Evolutionary conservation across 2,329 filamentous ascomycete species (phyloP), one percentile per base, ranked within the genome.

Genomic region (Claviceps pusilla): DNA sequence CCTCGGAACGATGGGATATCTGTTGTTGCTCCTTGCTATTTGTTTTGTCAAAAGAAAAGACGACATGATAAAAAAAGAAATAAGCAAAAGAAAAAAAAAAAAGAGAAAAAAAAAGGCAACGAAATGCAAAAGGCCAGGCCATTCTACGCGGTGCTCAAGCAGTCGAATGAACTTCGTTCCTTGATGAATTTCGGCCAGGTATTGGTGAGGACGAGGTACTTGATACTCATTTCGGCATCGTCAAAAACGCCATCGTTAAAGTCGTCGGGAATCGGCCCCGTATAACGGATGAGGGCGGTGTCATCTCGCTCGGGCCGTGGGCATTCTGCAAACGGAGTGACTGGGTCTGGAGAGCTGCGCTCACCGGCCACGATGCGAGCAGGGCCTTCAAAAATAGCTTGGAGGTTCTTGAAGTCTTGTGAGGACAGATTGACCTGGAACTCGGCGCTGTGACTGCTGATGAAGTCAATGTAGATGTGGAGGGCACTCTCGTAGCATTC

Each of bases 361-460:
- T 71, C 64, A 52, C 73, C 70, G 59, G 68, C 68, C 57, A 76
- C 58, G 61, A 71, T 65, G 60, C 73, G 61, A 52, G 79, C 76
- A 0, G 79, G 74, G 4, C 64, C 61, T 58, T 79, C 77, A 58
- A 86, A 86, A 19, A 83, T 67, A 3, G 59, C 61, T 46, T 82
- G 74, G 0, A 86, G 73, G 39, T 71, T 70, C 56, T 71, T 72
- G 53, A 79, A 75, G 45, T 82, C 74, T 19, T 71, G 65, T 2
- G 76, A 79, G 2, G 81, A 79, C 39, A 86, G 72, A 63, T 86
- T 86, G 67, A 86, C 74, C 47, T 81, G 81, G 59, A 86, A 85
- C 55, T 81, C 77, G 55, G 83, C 82, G 53, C 80, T 78, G 9
- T 72, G 71, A 3, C 76, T 72, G 60, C 78, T 78, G 65, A 86